Evolutionary conservation across 2,329 filamentous ascomycete species (phyloP).

Genomic region (Fusarium coffeatum): DNA sequence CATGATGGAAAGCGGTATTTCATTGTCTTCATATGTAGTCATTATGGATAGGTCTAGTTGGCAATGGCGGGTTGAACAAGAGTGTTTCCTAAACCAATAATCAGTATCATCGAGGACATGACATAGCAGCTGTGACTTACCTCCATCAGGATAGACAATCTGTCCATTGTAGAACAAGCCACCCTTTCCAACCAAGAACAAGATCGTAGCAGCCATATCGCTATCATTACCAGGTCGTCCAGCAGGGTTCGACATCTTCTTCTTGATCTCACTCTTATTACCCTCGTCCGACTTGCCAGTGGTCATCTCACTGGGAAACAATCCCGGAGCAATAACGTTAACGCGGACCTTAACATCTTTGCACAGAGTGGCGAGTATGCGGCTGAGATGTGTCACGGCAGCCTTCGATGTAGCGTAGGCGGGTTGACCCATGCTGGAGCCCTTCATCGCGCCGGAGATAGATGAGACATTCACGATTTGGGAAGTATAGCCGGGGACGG

Average conservation of each 20-base stretch:
- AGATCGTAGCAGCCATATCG: constrained; percentile 13
- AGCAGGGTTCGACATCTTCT: constrained; percentile 9
- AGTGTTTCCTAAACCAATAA: not conserved
- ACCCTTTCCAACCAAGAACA: constrained; percentile 8
- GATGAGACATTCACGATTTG: constrained; percentile 2
- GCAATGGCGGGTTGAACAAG: not conserved
- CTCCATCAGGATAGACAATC: constrained; percentile 11
- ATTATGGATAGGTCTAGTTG: not conserved
- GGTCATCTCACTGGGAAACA: constrained; percentile 13
- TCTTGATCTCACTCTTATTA: not conserved
- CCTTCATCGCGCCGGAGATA: not conserved
- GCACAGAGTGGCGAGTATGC: constrained; percentile 10
- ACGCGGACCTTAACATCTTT: constrained; percentile 18
- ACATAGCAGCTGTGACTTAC: not conserved
- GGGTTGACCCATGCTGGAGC: constrained; percentile 5
- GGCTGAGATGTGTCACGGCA: constrained; percentile 8
- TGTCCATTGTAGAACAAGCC: constrained; percentile 15
- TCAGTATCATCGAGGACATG: not conserved
- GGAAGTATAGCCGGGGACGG: not conserved
- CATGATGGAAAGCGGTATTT: not conserved
- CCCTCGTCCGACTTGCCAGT: constrained; percentile 6
- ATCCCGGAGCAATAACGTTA: constrained; percentile 3
- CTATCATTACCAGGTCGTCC: constrained; percentile 6
- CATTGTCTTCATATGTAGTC: fast-evolving
- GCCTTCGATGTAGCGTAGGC: constrained; percentile 9